phyloP scores from a whole-genome alignment of 1,139 yeast genomes.

The Petasospora rhodanensis region DNA sequence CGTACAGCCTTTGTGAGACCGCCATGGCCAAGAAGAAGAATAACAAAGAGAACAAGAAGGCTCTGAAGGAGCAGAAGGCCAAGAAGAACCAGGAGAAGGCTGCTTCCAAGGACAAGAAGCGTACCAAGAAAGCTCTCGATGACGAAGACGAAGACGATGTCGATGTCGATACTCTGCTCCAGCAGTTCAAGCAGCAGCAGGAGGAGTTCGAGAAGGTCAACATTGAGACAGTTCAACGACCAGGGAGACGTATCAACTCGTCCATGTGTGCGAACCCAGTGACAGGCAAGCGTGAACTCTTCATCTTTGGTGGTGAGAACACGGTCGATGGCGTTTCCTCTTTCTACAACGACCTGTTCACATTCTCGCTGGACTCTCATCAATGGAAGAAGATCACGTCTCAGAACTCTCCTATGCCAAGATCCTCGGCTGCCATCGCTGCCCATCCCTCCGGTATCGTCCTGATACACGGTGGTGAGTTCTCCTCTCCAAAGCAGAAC shows the following conservation, averaged over 20 bases:
- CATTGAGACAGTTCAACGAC: conserved; percentile 53
- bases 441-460: conserved; percentile 88
- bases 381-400: conserved; percentile 78
- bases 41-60: conserved; percentile 90
- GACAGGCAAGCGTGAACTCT: conserved; percentile 70
- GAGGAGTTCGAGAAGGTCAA: conserved; percentile 69
- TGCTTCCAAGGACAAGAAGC: conserved; percentile 67
- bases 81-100: conserved; percentile 74
- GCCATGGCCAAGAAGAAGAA: conserved; percentile 81
- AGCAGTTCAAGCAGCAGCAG: conserved; percentile 75
- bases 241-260: conserved; percentile 68
- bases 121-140: conserved; percentile 64
- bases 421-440: conserved; percentile 93
- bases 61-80: conserved; percentile 78
- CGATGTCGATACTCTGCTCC: conserved; percentile 81
- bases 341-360: conserved; percentile 77
- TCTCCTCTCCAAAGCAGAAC: conserved; percentile 92
- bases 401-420: conserved; percentile 84
- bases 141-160: conserved; percentile 76
- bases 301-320: conserved; percentile 88
- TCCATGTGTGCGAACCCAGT: conserved; percentile 72
- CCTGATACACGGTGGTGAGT: conserved; percentile 92
- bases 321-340: conserved; percentile 47
- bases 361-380: conserved; percentile 72
- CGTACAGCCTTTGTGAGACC: too few relatives aligned